Conservation (phyloP, 129 eudicot species). For the Saposhnikovia divaricata region DNA sequence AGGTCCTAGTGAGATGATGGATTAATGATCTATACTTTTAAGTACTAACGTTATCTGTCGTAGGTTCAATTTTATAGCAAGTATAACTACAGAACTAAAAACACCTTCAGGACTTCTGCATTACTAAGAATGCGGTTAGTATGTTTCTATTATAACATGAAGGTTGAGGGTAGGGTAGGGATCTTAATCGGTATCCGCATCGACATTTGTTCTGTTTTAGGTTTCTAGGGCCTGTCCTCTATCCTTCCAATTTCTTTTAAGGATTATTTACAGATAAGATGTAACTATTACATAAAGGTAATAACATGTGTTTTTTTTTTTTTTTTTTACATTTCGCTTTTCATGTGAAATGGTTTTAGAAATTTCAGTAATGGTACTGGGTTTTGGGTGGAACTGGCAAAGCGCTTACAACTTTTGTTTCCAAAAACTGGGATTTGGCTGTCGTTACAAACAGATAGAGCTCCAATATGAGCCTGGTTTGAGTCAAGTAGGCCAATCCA, state of each 20-base stretch:
- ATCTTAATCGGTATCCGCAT: neutral
- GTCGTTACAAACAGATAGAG: neutral
- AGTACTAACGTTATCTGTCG: neutral
- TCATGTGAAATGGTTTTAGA: neutral
- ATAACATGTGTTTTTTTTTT: neutral
- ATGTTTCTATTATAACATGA: neutral
- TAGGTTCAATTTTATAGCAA: slow-evolving; percentile 1
- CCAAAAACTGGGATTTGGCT: neutral
- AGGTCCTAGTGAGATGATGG: neutral
- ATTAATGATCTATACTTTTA: neutral
- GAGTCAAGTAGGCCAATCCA: no score
- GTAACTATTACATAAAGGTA: neutral
- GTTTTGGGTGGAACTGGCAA: neutral
- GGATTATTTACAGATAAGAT: slow-evolving; percentile 10
- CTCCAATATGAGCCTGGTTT: no score
- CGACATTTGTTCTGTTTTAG: neutral
- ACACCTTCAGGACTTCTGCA: slow-evolving; percentile 4
- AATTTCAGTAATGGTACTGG: neutral
- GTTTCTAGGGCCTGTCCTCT: slow-evolving; percentile 13
- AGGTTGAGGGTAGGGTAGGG: slow-evolving; percentile 11
- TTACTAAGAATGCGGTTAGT: slow-evolving; percentile 6
- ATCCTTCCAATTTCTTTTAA: neutral
- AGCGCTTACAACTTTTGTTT: neutral
- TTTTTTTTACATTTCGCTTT: neutral
- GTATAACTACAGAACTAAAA: neutral